Conservation (phyloP, 225 moss, liverwort and hornwort species). For the Pseudoscleropodium purum region DNA sequence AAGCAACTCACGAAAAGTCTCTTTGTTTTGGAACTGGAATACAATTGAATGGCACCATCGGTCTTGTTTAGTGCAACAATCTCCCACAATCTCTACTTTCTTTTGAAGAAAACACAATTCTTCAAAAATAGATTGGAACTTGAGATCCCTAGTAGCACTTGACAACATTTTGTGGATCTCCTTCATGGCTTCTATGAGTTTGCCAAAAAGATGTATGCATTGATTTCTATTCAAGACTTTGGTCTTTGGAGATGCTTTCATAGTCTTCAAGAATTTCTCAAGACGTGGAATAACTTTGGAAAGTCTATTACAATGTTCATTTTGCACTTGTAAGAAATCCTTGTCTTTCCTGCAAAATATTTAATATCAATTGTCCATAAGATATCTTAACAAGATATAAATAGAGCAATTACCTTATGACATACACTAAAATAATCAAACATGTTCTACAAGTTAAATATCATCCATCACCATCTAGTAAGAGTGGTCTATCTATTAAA, state of each 20-base stretch:
- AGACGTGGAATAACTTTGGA: neutral
- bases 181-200: neutral
- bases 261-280: neutral
- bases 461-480: too few relatives aligned
- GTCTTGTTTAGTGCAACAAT: neutral
- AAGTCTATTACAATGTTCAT: neutral
- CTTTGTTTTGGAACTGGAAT: neutral
- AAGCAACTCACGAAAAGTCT: neutral
- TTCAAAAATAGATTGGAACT: neutral
- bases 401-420: neutral
- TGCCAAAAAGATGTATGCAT: neutral
- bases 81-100: neutral
- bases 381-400: neutral
- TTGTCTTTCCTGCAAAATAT: neutral
- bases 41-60: neutral
- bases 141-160: neutral
- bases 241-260: neutral
- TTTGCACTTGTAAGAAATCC: neutral
- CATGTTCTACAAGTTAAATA: too few relatives aligned
- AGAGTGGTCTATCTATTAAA: too few relatives aligned
- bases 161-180: neutral
- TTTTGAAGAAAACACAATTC: neutral
- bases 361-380: neutral
- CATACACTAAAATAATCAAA: neutral
- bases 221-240: neutral